A percentile compares a stretch with the other conserved stretches of the same genome.
Conservation (phyloP, 352 stramenopile species). For the Pythium vanterpoolii region DNA sequence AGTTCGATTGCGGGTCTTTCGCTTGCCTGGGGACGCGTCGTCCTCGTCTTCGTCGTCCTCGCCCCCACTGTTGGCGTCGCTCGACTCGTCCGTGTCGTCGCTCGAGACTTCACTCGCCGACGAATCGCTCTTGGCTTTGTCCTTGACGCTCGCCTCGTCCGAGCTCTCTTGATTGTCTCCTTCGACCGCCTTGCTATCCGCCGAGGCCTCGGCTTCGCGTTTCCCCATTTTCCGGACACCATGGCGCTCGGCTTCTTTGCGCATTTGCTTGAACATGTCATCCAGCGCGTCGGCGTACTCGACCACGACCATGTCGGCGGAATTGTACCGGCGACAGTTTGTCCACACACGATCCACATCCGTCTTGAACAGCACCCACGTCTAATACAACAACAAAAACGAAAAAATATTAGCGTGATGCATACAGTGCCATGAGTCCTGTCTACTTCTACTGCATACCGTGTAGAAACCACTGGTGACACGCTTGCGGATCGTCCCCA, state of each 20-base stretch:
- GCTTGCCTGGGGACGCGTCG: conserved; percentile 17
- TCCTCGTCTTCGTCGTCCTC: conserved; percentile 14
- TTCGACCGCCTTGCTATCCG: not conserved
- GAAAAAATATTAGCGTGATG: not conserved
- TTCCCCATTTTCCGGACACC: conserved; percentile 44
- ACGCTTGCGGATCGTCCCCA: conserved; percentile 76
- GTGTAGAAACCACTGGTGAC: conserved; percentile 58
- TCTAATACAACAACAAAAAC: conserved; percentile 29
- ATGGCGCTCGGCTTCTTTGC: conserved; percentile 48
- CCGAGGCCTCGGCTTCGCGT: not conserved
- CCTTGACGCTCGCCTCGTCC: conserved; percentile 43
- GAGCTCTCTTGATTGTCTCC: conserved; percentile 24
- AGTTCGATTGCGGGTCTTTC: conserved; percentile 16
- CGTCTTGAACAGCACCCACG: conserved; percentile 72
- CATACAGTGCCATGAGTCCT: not conserved
- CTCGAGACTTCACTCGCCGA: conserved; percentile 64
- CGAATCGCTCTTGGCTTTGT: conserved; percentile 59
- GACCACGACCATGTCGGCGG: conserved; percentile 67
- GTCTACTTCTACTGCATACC: conserved; percentile 44
- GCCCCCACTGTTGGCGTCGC: conserved; percentile 37
- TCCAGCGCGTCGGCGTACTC: conserved; percentile 72
- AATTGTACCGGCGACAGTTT: conserved; percentile 84
- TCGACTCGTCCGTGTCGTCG: conserved; percentile 41
- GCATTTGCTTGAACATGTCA: conserved; percentile 63
- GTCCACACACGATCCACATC: conserved; percentile 81